Percentiles rank a stretch among this genome's conserved stretches.
phyloP scores from a whole-genome alignment of 441 rosid species.

The Bocquillonia castaneifolia region DNA sequence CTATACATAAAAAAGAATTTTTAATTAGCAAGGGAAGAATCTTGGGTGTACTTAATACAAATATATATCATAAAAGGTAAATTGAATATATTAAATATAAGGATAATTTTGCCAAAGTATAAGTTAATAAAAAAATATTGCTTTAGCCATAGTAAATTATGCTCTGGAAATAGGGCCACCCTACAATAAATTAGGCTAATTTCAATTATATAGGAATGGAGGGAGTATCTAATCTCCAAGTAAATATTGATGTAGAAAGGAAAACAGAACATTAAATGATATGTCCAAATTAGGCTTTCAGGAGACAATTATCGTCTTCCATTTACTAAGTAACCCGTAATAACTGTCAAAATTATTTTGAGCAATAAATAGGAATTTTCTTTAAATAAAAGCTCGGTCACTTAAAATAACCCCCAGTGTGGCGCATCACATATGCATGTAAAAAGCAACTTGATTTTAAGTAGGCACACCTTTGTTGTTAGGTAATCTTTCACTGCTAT shows the following conservation, averaged over 20 bases:
- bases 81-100: too few relatives aligned
- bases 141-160: too few relatives aligned
- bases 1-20: too few relatives aligned
- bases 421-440: constrained; percentile 4
- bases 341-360: not conserved
- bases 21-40: too few relatives aligned
- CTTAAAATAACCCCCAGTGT: constrained; percentile 1
- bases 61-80: too few relatives aligned
- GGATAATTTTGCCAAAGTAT: too few relatives aligned
- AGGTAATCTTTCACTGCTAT: constrained; percentile 82
- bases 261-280: constrained; percentile 1
- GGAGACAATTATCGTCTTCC: constrained; percentile 1
- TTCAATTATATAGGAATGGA: too few relatives aligned
- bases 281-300: not conserved
- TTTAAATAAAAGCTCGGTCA: not conserved
- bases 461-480: constrained; percentile 62
- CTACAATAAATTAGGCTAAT: too few relatives aligned
- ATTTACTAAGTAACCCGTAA: not conserved
- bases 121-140: too few relatives aligned
- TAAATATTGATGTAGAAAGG: not conserved
- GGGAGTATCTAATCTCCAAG: not conserved
- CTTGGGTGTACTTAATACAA: too few relatives aligned
- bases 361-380: not conserved
- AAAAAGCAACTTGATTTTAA: constrained; percentile 8
- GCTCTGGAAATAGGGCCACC: too few relatives aligned